phyloP scores from a whole-genome alignment of 305 asterid species.

The Plantago lanceolata region DNA sequence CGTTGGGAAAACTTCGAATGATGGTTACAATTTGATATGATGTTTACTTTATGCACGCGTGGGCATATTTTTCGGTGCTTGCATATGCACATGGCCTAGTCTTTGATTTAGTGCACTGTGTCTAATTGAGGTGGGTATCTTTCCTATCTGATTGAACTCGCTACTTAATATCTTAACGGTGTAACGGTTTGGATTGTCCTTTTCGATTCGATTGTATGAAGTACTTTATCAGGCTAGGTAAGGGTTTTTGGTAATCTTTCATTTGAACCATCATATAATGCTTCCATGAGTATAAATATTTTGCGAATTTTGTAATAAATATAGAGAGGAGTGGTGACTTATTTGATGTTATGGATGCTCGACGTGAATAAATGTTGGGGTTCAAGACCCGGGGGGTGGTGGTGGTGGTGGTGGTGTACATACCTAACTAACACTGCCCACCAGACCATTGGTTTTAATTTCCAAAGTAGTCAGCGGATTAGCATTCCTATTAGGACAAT shows the following conservation, averaged over 20 bases:
- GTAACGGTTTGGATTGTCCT: not conserved
- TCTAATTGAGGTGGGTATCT: not conserved
- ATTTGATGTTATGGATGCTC: constrained; percentile 3
- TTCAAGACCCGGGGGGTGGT: too few relatives aligned
- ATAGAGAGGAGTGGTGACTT: not conserved
- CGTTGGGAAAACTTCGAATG: not conserved
- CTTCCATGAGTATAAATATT: constrained; percentile 9
- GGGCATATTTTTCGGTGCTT: not conserved
- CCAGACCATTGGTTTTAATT: not conserved
- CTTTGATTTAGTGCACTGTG: not conserved
- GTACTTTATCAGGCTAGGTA: not conserved
- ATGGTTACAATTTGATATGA: not conserved
- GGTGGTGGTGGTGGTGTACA: too few relatives aligned
- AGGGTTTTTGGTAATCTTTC: too few relatives aligned
- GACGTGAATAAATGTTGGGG: not conserved
- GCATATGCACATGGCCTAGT: not conserved
- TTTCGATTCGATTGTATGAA: not conserved
- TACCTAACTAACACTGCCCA: not conserved
- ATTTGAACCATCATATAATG: constrained; percentile 4
- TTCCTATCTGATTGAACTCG: not conserved
- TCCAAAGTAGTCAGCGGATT: constrained; percentile 13
- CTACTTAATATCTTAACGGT: not conserved
- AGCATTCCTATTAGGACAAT: constrained; percentile 2
- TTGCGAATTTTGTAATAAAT: not conserved
- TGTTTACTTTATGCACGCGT: not conserved